phyloP scores from a whole-genome alignment of 257 asterid genomes.

The Solanum acaule region DNA sequence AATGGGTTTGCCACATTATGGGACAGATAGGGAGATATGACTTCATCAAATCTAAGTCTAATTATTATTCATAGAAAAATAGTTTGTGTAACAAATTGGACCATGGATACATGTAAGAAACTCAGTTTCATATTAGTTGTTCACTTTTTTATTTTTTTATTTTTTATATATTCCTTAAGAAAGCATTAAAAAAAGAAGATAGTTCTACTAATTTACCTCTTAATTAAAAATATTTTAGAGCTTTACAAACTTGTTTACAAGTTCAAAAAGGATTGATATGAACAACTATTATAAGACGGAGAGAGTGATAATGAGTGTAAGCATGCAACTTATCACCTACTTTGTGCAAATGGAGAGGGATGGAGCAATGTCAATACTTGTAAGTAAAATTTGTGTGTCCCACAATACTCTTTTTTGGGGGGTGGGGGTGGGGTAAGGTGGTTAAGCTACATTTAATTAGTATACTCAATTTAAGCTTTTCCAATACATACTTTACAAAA shows the following conservation, averaged over 20 bases:
- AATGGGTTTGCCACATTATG: neutral
- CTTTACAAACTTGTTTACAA: neutral
- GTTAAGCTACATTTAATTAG: neutral
- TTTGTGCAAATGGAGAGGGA: neutral
- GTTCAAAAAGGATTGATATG: accelerated
- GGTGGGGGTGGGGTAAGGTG: neutral
- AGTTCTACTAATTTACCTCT: neutral
- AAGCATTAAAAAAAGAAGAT: no score
- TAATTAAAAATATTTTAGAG: accelerated
- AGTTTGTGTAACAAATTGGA: neutral
- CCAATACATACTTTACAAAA: neutral
- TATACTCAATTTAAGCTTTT: neutral
- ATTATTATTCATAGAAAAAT: neutral
- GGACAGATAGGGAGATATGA: neutral
- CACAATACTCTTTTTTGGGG: neutral
- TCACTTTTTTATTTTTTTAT: no score
- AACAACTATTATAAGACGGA: neutral
- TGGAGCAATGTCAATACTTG: neutral
- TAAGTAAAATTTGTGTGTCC: neutral
- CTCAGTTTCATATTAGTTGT: neutral
- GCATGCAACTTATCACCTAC: neutral
- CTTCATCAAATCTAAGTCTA: neutral
- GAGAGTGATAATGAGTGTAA: neutral
- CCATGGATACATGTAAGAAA: neutral
- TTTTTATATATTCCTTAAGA: no score